phyloP scores from a whole-genome alignment of 2,329 filamentous ascomycete genomes.

The Lachnellula hyalina region DNA sequence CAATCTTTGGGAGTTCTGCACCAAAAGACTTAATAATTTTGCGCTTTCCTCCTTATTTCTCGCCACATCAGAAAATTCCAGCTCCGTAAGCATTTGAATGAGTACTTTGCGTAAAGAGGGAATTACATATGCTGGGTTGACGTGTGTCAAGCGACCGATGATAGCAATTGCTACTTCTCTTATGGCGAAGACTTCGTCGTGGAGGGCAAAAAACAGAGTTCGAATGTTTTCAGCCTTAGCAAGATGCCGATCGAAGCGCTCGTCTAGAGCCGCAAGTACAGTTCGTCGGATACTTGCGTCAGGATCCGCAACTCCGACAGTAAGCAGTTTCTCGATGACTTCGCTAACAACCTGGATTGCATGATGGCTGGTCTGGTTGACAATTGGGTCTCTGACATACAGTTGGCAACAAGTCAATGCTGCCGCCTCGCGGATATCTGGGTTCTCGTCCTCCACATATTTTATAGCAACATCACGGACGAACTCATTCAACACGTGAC shows the following conservation, averaged over 20 bases:
- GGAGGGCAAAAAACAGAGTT: slow-evolving; percentile 89
- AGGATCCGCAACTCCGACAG: slow-evolving; percentile 87
- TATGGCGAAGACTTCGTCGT: slow-evolving; percentile 90
- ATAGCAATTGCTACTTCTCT: slow-evolving; percentile 94
- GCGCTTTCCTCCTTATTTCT: slow-evolving; percentile 96
- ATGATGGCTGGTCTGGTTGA: slow-evolving; percentile 95
- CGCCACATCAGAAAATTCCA: slow-evolving; percentile 91
- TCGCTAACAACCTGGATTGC: slow-evolving; percentile 96
- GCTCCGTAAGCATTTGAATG: slow-evolving; percentile 91
- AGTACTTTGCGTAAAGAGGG: slow-evolving; percentile 91
- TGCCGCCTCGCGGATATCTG: slow-evolving; percentile 88
- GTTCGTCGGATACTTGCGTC: slow-evolving; percentile 85
- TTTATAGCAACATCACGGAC: slow-evolving; percentile 97
- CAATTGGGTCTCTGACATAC: slow-evolving; percentile 93
- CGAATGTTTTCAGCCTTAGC: slow-evolving; percentile 96
- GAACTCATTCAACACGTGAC: slow-evolving; percentile 95
- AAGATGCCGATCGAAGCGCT: slow-evolving; percentile 93
- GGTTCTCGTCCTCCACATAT: slow-evolving; percentile 94
- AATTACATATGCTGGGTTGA: slow-evolving; percentile 96
- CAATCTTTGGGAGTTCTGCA: slow-evolving; percentile 85
- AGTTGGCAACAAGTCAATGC: slow-evolving; percentile 97
- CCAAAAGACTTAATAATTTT: slow-evolving; percentile 84
- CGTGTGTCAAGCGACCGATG: slow-evolving; percentile 83
- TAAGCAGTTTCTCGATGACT: slow-evolving; percentile 93
- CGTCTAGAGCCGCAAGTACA: slow-evolving; percentile 82